Percentiles rank a stretch among this genome's conserved stretches.
These are phyloP conservation scores for Termitomyces sp. DNA, from an alignment of 768 basidiomycete species.

Conservation along the genomic window DNA sequence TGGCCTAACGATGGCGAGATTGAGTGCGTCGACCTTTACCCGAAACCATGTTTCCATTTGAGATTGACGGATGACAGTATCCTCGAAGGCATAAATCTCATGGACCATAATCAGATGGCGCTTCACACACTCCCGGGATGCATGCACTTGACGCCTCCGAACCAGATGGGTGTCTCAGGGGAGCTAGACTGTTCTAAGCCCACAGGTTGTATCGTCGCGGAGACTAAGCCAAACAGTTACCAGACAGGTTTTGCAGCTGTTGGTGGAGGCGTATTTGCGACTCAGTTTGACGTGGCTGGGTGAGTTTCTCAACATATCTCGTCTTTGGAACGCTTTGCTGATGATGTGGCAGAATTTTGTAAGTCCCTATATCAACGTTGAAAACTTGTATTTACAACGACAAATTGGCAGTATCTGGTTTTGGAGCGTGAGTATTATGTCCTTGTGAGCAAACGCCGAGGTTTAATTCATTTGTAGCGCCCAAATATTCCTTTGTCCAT, in stretches of 20 bases:
- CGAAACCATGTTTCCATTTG: neutral
- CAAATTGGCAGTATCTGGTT: slow-evolving; percentile 34
- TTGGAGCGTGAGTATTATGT: slow-evolving; percentile 32
- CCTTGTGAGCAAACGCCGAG: neutral
- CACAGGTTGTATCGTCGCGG: slow-evolving; percentile 62
- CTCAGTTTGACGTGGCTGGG: slow-evolving; percentile 57
- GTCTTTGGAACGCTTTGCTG: neutral
- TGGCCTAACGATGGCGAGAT: slow-evolving; percentile 48
- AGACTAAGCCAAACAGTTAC: slow-evolving; percentile 56
- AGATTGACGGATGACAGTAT: slow-evolving; percentile 38
- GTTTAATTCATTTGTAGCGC: slow-evolving; percentile 24
- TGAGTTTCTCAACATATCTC: slow-evolving; percentile 1
- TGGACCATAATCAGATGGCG: slow-evolving; percentile 66
- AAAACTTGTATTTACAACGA: neutral
- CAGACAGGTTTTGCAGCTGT: slow-evolving; percentile 60
- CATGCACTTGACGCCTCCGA: slow-evolving; percentile 26
- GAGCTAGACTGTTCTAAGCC: slow-evolving; percentile 53
- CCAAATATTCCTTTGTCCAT: slow-evolving; percentile 32
- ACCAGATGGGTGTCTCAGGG: slow-evolving; percentile 43
- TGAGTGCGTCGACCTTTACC: slow-evolving; percentile 22
- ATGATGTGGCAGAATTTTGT: slow-evolving; percentile 19
- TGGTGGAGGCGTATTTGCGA: slow-evolving; percentile 75
- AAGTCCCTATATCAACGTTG: slow-evolving; percentile 2
- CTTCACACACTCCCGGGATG: slow-evolving; percentile 62
- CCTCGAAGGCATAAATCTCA: slow-evolving; percentile 78